These are phyloP conservation scores for Penicillium simplicissimum DNA, from an alignment of 495 filamentous ascomycete genomes.

Conservation along the genomic window DNA sequence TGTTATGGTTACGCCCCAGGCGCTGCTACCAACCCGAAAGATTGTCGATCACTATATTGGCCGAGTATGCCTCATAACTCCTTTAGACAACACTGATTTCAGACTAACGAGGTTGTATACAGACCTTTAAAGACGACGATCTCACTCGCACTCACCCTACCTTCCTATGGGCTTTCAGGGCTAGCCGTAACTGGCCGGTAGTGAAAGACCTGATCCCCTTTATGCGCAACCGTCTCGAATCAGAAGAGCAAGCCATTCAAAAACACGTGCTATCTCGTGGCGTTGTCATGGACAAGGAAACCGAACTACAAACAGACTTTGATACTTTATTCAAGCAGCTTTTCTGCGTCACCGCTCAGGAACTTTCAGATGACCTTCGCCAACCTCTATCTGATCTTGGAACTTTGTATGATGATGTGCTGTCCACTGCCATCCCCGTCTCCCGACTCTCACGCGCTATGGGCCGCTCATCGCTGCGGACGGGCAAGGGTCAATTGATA, in stretches of 20 bases:
- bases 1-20: slow-evolving; percentile 77
- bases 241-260: slow-evolving; percentile 30
- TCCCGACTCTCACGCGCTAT: slow-evolving; percentile 39
- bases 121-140: slow-evolving; percentile 69
- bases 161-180: slow-evolving; percentile 85
- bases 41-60: slow-evolving; percentile 79
- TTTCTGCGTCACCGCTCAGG: slow-evolving; percentile 78
- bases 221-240: slow-evolving; percentile 63
- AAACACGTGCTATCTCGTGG: slow-evolving; percentile 45
- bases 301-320: slow-evolving; percentile 58
- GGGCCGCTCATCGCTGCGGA: slow-evolving; percentile 36
- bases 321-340: slow-evolving; percentile 79
- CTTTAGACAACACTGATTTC: neutral
- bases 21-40: slow-evolving; percentile 75
- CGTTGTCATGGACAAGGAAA: slow-evolving; percentile 37
- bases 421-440: slow-evolving; percentile 58
- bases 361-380: slow-evolving; percentile 66
- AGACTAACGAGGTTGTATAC: neutral
- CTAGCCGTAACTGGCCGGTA: slow-evolving; percentile 71
- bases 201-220: slow-evolving; percentile 66
- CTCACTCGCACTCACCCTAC: slow-evolving; percentile 76
- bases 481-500: slow-evolving; percentile 72
- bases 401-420: slow-evolving; percentile 75
- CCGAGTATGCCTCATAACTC: slow-evolving; percentile 43
- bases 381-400: slow-evolving; percentile 64